Conservation (phyloP, 192 early-diverging fungal species). For the Coemansia brasiliensis region DNA sequence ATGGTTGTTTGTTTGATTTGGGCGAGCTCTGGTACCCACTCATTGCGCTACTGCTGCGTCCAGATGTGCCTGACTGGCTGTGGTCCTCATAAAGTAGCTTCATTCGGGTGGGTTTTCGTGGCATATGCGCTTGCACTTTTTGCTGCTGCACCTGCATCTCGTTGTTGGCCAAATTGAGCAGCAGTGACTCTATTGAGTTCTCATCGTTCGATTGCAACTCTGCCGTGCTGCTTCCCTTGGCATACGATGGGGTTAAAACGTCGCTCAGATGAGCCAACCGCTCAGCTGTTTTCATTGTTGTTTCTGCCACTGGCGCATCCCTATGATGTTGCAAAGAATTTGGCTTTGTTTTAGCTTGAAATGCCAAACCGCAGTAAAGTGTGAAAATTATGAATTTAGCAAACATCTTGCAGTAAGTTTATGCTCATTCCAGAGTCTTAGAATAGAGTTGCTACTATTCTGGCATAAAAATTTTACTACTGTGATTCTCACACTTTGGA, state of each 20-base stretch:
- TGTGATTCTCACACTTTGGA: too few relatives aligned
- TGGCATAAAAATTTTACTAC: too few relatives aligned
- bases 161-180: conserved; percentile 53
- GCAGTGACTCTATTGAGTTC: conserved; percentile 49
- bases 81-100: conserved; percentile 55
- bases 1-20: too few relatives aligned
- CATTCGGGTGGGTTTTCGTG: conserved; percentile 48
- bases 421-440: too few relatives aligned
- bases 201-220: conserved; percentile 7
- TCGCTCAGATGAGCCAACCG: conserved; percentile 50
- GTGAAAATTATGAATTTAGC: too few relatives aligned
- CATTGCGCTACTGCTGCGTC: conserved; percentile 25
- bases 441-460: too few relatives aligned
- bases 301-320: conserved; percentile 32
- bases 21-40: conserved; percentile 4
- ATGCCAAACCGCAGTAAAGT: too few relatives aligned
- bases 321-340: conserved; percentile 20
- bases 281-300: conserved; percentile 52
- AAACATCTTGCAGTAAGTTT: too few relatives aligned
- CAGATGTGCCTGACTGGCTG: conserved; percentile 24
- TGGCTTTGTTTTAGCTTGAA: background rate
- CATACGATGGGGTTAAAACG: conserved; percentile 46
- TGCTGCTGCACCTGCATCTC: conserved; percentile 56
- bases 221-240: conserved; percentile 12
- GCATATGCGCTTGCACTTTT: conserved; percentile 51